Conservation (phyloP, 495 filamentous ascomycete genomes). For the Lophiotrema nucula region DNA sequence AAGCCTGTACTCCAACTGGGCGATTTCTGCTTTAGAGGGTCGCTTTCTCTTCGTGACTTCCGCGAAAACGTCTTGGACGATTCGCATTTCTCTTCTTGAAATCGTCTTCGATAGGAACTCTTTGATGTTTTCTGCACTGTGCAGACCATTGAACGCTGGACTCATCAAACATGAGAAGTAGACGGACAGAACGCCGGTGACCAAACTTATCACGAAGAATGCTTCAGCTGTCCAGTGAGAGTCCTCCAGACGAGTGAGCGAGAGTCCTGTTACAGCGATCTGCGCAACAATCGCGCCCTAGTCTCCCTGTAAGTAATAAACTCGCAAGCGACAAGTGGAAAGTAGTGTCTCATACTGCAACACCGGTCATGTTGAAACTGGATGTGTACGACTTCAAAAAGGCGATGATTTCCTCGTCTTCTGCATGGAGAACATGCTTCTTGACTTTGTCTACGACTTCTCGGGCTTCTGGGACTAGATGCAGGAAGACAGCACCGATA, state of each 20-base stretch:
- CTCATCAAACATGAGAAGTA: conserved; percentile 13
- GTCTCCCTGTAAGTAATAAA: not conserved
- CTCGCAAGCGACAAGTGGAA: not conserved
- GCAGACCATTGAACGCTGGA: conserved; percentile 8
- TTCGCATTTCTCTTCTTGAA: not conserved
- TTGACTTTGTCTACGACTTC: not conserved
- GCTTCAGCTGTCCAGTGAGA: conserved; percentile 24
- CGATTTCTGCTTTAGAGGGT: not conserved
- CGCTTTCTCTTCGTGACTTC: not conserved
- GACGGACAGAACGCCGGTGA: conserved; percentile 24
- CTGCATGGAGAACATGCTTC: not conserved
- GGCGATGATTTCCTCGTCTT: conserved; percentile 8
- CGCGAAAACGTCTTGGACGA: not conserved
- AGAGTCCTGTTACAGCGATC: conserved; percentile 26
- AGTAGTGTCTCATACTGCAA: conserved; percentile 8
- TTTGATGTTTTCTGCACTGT: conserved; percentile 12
- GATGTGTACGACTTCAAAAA: conserved; percentile 20
- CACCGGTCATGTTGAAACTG: conserved; percentile 26
- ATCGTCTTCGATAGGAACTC: conserved; percentile 15
- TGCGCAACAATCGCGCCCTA: conserved; percentile 26
- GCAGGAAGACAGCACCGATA: not conserved
- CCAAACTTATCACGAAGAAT: conserved; percentile 18
- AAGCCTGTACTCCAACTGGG: no score
- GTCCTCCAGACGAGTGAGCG: conserved; percentile 6
- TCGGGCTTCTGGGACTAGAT: not conserved